Base-by-base conservation (phyloP, 2,329 filamentous ascomycete species). In the Cryoendolithus antarcticus region DNA sequence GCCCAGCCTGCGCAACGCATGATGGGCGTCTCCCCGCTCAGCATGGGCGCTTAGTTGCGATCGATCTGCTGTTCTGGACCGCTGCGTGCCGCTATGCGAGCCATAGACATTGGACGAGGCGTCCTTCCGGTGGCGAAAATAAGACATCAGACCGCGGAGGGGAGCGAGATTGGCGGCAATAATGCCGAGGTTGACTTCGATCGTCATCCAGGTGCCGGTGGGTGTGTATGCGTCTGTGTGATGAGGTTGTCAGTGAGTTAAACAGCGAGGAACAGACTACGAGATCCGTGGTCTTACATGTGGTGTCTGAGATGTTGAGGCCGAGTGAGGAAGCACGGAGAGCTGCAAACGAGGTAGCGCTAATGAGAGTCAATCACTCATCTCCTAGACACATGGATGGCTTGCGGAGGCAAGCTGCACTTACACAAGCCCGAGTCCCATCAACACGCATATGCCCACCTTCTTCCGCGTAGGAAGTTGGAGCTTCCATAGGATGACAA, bases 181-280 rank as follows among this genome's bases (percentile, higher is more conserved):
- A 27, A 55, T 53, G 9, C 51, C 51, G 12, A 55, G 46, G 39
- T 52, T 48, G n/a, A 50, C 32, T 38, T 55, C 51, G 8, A 50
- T 49, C 34, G 47, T 53, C 29, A 50, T 45, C 52, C 52, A 55
- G 21, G 50, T 51, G 13, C 50, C 52, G 7, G 48, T 50, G n/a
- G 49, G 48, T 11, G 40, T 43, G 34, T 53, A 55, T 12, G 48
- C 45, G 34, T 52, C 38, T 42, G 34, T 12, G 8, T 11, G 30
- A 11, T 27, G 32, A 9, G 19, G 9, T 4, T 4, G 9, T 42
- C 9, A 11, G 15, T n/a, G 12, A 9, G 13, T 3, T 6, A 9
- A 19, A 12, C n/a, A 9, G 10, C 3, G 15, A 15, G 19, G 9
- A 31, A 6, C n/a, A 10, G 30, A 11, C 11, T 24, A 6, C 13